Evolutionary conservation across 192 early-diverging fungal species (phyloP).

Genomic region (Coemansia sp.): DNA sequence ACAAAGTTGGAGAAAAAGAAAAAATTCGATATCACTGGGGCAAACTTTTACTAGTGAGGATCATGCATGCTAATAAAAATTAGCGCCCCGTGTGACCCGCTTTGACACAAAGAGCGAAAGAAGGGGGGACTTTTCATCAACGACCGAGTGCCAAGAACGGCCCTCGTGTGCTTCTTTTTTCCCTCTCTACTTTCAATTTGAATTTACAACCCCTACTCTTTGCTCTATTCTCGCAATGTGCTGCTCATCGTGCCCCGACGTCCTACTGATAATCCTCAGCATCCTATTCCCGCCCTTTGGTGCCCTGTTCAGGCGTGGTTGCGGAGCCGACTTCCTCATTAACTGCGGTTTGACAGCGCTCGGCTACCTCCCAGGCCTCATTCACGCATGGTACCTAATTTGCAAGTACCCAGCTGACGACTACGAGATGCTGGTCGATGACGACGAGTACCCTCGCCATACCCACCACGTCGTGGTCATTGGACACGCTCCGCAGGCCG

Average conservation of each 20-base stretch:
- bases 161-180: not conserved
- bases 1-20: not conserved
- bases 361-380: conserved; percentile 70
- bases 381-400: conserved; percentile 69
- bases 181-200: not conserved
- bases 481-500: conserved; percentile 7
- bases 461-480: conserved; percentile 41
- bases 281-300: conserved; percentile 65
- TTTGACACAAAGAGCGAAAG: no score
- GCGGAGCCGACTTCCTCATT: conserved; percentile 64
- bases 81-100: no score
- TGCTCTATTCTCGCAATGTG: conserved; percentile 20
- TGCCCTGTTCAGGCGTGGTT: conserved; percentile 63
- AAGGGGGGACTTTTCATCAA: not conserved
- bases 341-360: conserved; percentile 70
- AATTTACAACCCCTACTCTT: not conserved
- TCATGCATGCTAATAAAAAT: no score
- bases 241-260: conserved; percentile 41
- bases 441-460: conserved; percentile 30
- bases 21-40: not conserved
- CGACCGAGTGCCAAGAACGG: no score
- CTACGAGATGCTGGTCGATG: conserved; percentile 52
- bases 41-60: no score
- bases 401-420: conserved; percentile 54
- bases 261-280: conserved; percentile 48